A percentile compares a stretch with the other conserved stretches of the same genome.
Conservation (phyloP, 805 yeast species). For the Yarrowia sp. region DNA sequence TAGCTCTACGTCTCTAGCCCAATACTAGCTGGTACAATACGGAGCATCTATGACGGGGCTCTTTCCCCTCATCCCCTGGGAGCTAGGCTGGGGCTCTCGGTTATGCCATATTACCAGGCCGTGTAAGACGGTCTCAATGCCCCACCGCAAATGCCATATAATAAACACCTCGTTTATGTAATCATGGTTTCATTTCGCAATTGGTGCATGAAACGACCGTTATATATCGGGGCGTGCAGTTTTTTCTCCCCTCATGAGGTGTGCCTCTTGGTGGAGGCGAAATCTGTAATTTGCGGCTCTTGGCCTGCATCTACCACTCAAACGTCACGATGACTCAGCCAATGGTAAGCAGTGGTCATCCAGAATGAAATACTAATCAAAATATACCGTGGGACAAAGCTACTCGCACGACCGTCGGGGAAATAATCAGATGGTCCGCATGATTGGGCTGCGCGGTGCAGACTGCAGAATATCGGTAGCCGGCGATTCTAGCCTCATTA, state of each 20-base stretch:
- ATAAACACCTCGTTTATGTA: slow-evolving; percentile 3
- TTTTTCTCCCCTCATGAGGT: not conserved
- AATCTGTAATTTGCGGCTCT: too few species aligned
- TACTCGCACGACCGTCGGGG: not conserved
- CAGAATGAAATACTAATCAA: not conserved
- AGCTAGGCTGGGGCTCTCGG: not conserved
- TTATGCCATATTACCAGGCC: not conserved
- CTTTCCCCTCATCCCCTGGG: slow-evolving; percentile 9
- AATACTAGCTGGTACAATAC: slow-evolving; percentile 22
- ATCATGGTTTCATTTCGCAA: slow-evolving; percentile 27
- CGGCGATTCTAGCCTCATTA: not conserved
- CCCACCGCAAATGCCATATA: not conserved
- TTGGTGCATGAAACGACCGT: slow-evolving; percentile 15
- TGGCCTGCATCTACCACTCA: too few species aligned
- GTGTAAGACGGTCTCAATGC: not conserved
- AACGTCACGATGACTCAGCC: slow-evolving; percentile 10
- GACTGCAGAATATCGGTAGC: not conserved
- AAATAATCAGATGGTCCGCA: slow-evolving; percentile 1
- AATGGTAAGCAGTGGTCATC: not conserved
- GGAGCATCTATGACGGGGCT: slow-evolving; percentile 4
- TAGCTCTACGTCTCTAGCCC: slow-evolving; percentile 19
- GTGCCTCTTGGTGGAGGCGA: not conserved
- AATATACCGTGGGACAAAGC: not conserved
- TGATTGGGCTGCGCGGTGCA: slow-evolving; percentile 1
- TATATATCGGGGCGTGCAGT: slow-evolving; percentile 12